These are phyloP conservation scores for Exophiala mesophila DNA, from an alignment of 2,329 filamentous ascomycete species.

Conservation along the genomic window DNA sequence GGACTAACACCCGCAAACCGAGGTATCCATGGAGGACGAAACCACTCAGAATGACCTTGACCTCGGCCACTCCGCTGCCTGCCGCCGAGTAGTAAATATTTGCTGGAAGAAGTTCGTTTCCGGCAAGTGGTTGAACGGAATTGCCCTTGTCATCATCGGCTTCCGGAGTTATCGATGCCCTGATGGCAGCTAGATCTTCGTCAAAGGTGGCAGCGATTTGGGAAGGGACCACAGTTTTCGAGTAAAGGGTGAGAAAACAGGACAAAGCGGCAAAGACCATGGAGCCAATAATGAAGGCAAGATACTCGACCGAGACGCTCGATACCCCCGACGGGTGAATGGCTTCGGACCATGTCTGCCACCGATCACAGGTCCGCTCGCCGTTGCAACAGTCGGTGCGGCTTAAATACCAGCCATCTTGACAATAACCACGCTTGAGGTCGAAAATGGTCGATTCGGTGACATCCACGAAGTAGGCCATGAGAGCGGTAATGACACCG, in stretches of 20 bases:
- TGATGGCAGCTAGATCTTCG: slow-evolving; percentile 75
- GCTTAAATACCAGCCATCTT: slow-evolving; percentile 63
- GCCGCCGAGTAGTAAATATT: slow-evolving; percentile 86
- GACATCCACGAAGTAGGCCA: slow-evolving; percentile 86
- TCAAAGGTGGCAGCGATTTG: slow-evolving; percentile 76
- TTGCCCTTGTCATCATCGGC: slow-evolving; percentile 41
- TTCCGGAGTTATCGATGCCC: slow-evolving; percentile 31
- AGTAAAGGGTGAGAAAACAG: slow-evolving; percentile 76
- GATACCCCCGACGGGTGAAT: slow-evolving; percentile 48
- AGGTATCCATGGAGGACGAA: slow-evolving; percentile 96
- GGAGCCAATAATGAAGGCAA: slow-evolving; percentile 68
- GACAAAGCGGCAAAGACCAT: slow-evolving; percentile 65
- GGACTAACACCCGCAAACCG: slow-evolving; percentile 75
- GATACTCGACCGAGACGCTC: slow-evolving; percentile 66
- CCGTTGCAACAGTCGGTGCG: slow-evolving; percentile 63
- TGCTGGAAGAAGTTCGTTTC: slow-evolving; percentile 32
- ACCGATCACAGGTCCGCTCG: slow-evolving; percentile 52
- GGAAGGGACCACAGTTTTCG: slow-evolving; percentile 91
- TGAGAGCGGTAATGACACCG: slow-evolving; percentile 73
- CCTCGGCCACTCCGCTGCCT: slow-evolving; percentile 92
- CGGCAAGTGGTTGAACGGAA: slow-evolving; percentile 38
- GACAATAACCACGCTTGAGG: slow-evolving; percentile 85
- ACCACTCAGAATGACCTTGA: slow-evolving; percentile 94
- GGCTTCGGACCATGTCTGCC: slow-evolving; percentile 62
- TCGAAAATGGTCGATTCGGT: slow-evolving; percentile 83